These are phyloP conservation scores for Zygoascus biomembranicola DNA, from an alignment of 805 yeast species.

Conservation along the genomic window DNA sequence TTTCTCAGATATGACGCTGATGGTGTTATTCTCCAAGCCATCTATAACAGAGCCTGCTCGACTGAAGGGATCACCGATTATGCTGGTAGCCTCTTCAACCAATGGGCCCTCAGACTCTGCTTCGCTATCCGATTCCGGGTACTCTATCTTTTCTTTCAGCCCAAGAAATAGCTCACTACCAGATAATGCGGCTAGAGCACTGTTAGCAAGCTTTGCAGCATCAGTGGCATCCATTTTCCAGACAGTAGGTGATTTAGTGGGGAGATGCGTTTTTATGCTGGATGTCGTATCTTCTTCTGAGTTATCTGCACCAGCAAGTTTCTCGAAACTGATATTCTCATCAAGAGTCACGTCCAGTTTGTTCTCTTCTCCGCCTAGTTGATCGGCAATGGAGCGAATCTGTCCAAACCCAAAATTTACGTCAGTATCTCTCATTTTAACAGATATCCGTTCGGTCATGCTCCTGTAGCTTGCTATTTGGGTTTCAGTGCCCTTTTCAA, in stretches of 20 bases:
- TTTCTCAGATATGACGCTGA: not conserved
- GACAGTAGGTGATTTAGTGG: not conserved
- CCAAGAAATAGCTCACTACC: not conserved
- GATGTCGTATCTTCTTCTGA: not conserved
- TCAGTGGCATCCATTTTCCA: not conserved
- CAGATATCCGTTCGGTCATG: constrained; percentile 3
- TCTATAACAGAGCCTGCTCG: not conserved
- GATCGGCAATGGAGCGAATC: not conserved
- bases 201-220: not conserved
- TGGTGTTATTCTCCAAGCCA: not conserved
- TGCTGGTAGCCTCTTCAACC: not conserved
- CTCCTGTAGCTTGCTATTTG: constrained; percentile 2
- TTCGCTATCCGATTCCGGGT: not conserved
- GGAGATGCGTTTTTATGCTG: not conserved
- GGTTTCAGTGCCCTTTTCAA: not conserved
- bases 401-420: constrained; percentile 9
- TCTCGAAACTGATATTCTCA: not conserved
- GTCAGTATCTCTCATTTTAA: not conserved
- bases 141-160: not conserved
- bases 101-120: not conserved
- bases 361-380: not conserved
- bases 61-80: not conserved
- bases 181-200: not conserved
- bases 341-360: not conserved
- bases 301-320: not conserved